Conservation (phyloP, 352 stramenopile species). For the Globisporangium uncinulatum region DNA sequence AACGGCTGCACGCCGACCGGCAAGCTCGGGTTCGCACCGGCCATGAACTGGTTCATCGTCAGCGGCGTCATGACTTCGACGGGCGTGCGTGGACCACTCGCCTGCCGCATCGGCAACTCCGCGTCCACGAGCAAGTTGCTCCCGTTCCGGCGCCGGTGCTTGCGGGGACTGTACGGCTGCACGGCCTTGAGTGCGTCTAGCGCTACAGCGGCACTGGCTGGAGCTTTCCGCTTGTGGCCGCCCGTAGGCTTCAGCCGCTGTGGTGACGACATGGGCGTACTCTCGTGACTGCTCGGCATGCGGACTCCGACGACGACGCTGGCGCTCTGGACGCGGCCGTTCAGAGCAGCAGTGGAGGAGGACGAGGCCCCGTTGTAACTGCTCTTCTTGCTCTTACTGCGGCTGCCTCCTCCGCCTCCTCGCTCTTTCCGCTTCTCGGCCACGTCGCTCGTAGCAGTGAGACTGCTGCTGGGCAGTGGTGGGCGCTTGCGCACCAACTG, state of each 20-base stretch:
- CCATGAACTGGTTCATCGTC: slow-evolving; percentile 15
- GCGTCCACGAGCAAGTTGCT: slow-evolving; percentile 14
- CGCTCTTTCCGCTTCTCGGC: neutral
- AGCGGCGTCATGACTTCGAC: slow-evolving; percentile 13
- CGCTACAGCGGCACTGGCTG: neutral
- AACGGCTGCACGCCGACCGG: slow-evolving; percentile 27
- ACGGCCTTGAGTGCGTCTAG: slow-evolving; percentile 5
- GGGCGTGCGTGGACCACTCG: neutral
- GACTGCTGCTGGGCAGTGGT: neutral
- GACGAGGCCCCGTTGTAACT: neutral
- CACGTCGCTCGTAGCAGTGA: slow-evolving; percentile 1
- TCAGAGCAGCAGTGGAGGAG: neutral
- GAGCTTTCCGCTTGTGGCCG: slow-evolving; percentile 12
- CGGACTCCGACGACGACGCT: too few species aligned
- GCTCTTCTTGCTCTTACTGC: neutral
- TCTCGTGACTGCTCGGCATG: neutral
- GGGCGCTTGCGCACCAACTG: slow-evolving; percentile 28
- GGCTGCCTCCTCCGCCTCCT: too few species aligned
- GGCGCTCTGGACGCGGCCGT: neutral
- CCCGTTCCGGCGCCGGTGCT: slow-evolving; percentile 28
- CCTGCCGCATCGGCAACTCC: slow-evolving; percentile 6
- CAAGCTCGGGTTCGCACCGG: slow-evolving; percentile 51
- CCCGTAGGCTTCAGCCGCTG: neutral
- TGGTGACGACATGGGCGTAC: neutral
- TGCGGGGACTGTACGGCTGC: slow-evolving; percentile 28